phyloP scores from a whole-genome alignment of 306 rosid species.

The Hylodesmum podocarpum region DNA sequence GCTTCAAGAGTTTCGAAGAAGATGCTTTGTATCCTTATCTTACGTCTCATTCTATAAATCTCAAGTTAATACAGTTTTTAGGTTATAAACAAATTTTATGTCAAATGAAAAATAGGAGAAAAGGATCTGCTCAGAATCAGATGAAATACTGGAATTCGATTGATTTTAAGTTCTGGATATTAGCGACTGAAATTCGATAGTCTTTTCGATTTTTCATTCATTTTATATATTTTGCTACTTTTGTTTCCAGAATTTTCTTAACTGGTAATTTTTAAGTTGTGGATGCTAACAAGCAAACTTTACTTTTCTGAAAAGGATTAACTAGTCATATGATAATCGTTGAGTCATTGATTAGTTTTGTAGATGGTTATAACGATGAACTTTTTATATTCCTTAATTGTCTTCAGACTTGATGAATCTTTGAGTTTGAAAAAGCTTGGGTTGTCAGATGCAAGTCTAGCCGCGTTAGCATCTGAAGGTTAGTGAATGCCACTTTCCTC shows the following conservation, averaged over 20 bases:
- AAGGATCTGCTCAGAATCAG: neutral
- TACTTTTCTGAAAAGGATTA: neutral
- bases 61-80: neutral
- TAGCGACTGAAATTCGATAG: neutral
- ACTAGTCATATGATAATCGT: neutral
- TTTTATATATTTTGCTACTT: neutral
- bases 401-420: conserved; percentile 65
- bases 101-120: neutral
- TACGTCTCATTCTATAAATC: neutral
- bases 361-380: neutral
- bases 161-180: neutral
- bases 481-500: conserved; percentile 30
- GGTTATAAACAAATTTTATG: neutral
- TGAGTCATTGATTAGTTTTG: neutral
- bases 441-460: conserved; percentile 80
- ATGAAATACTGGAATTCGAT: neutral
- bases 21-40: conserved; percentile 69
- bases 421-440: conserved; percentile 74
- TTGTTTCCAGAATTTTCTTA: neutral
- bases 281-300: no score
- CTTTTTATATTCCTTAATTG: conserved; percentile 33
- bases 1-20: conserved; percentile 48
- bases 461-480: conserved; percentile 83
- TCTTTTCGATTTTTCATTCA: neutral
- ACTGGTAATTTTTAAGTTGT: no score